Conservation (phyloP, 2,329 filamentous ascomycete species). For the Aspergillus sp. region DNA sequence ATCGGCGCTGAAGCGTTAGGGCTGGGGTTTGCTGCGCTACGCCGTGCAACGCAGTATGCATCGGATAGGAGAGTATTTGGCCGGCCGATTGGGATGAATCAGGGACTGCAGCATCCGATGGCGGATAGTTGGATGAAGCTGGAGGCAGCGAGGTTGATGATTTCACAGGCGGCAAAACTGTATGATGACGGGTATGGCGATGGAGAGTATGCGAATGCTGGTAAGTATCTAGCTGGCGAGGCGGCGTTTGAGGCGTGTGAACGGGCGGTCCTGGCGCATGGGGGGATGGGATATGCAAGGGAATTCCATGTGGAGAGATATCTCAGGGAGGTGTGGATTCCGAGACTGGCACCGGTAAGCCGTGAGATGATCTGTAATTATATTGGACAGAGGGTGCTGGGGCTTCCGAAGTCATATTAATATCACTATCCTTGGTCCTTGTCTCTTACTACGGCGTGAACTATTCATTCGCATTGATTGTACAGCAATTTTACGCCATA, state of each 20-base stretch:
- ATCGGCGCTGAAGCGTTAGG: conserved; percentile 45
- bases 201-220: conserved; percentile 57
- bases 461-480: no score
- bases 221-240: conserved; percentile 60
- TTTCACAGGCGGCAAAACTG: conserved; percentile 56
- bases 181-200: conserved; percentile 54
- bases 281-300: conserved; percentile 61
- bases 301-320: conserved; percentile 62
- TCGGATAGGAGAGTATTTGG: conserved; percentile 52
- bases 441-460: no score
- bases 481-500: no score
- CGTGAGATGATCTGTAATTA: conserved; percentile 47
- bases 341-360: conserved; percentile 58
- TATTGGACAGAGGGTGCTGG: conserved; percentile 38
- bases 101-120: conserved; percentile 57
- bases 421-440: no score
- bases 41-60: conserved; percentile 49
- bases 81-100: conserved; percentile 56
- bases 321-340: conserved; percentile 57
- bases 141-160: conserved; percentile 57
- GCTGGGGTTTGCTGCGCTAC: conserved; percentile 46
- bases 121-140: conserved; percentile 58
- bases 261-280: conserved; percentile 54
- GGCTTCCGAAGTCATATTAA: conserved; percentile 37
- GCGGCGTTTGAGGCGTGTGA: conserved; percentile 59